Evolutionary conservation across 2,329 filamentous ascomycete genomes (phyloP).

Genomic region (Aspergillus proliferans): DNA sequence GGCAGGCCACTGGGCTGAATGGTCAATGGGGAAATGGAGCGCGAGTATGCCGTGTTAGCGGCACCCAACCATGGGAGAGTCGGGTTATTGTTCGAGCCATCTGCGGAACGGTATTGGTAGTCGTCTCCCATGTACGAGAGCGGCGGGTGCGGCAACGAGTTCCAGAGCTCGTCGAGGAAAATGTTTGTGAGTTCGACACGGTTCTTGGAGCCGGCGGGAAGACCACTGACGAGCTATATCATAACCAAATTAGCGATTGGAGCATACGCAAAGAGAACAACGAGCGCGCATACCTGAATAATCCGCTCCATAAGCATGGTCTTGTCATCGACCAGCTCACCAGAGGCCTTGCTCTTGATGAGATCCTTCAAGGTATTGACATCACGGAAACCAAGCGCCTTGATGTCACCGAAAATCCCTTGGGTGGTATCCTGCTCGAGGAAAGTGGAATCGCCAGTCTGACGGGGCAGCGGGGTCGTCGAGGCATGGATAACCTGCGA

Average conservation of each 20-base stretch:
- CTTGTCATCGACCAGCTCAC: slow-evolving; percentile 64
- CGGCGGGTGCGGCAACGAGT: slow-evolving; percentile 66
- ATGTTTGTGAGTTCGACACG: slow-evolving; percentile 58
- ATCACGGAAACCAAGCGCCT: slow-evolving; percentile 51
- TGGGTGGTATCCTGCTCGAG: slow-evolving; percentile 46
- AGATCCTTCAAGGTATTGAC: slow-evolving; percentile 57
- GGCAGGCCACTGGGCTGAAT: slow-evolving; percentile 60
- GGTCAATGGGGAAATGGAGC: slow-evolving; percentile 55
- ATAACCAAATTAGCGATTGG: not conserved
- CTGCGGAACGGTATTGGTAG: slow-evolving; percentile 60
- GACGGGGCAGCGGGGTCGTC: slow-evolving; percentile 56
- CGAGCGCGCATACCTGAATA: slow-evolving; percentile 45
- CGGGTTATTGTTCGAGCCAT: slow-evolving; percentile 68
- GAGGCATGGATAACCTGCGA: slow-evolving; percentile 49
- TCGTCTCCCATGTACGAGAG: slow-evolving; percentile 54
- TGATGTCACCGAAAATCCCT: slow-evolving; percentile 53
- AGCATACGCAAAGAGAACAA: not conserved
- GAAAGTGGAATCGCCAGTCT: slow-evolving; percentile 59
- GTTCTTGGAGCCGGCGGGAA: slow-evolving; percentile 57
- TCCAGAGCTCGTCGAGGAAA: slow-evolving; percentile 66
- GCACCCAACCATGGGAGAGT: slow-evolving; percentile 60
- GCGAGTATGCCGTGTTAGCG: slow-evolving; percentile 61
- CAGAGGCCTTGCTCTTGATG: slow-evolving; percentile 57
- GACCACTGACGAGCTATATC: slow-evolving; percentile 54
- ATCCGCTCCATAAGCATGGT: slow-evolving; percentile 70